phyloP scores from a whole-genome alignment of 1,139 yeast species.

The Kluyveromyces sp. region DNA sequence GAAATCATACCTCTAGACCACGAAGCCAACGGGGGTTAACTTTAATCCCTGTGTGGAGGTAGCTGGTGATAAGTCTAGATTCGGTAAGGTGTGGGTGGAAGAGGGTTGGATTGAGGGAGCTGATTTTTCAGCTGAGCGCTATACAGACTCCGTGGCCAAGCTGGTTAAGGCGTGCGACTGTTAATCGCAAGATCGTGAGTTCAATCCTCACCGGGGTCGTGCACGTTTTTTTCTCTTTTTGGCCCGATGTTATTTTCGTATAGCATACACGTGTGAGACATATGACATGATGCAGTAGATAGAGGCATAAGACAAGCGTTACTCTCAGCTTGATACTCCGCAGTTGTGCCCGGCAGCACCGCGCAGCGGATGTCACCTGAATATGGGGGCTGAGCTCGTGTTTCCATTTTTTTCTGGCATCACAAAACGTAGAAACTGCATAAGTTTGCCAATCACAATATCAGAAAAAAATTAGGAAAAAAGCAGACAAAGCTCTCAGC shows the following conservation, averaged over 20 bases:
- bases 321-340: too few species aligned
- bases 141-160: conserved; percentile 19
- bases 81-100: too few species aligned
- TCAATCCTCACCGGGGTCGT: conserved; percentile 18
- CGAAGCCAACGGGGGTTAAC: conserved; percentile 25
- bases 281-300: too few species aligned
- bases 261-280: too few species aligned
- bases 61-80: neutral
- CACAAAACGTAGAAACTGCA: neutral
- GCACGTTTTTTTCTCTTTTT: conserved; percentile 3
- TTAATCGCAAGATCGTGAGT: conserved; percentile 18
- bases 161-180: conserved; percentile 19
- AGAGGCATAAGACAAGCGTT: too few species aligned
- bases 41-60: neutral
- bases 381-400: neutral
- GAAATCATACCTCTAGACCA: conserved; percentile 36
- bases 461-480: neutral
- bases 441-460: neutral
- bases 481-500: neutral
- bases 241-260: too few species aligned
- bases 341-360: too few species aligned
- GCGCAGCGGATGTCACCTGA: too few species aligned
- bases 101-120: neutral
- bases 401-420: neutral
- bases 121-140: neutral